Percentiles rank a stretch among this genome's conserved stretches.
Conservation (phyloP, 257 asterid species). For the Marsdenia floribunda region DNA sequence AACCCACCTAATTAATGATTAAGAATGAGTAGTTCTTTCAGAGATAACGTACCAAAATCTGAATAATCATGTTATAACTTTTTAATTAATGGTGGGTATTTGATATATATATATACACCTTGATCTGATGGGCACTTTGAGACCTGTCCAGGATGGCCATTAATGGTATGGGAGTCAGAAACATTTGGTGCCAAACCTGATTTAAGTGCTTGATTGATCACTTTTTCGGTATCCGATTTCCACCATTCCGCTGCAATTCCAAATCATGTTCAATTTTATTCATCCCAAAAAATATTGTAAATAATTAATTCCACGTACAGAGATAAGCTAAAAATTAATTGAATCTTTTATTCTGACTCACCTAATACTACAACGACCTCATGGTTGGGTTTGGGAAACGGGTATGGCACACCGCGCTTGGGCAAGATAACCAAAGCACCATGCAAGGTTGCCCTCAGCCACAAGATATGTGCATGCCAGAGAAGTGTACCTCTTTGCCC, state of each 20-base stretch:
- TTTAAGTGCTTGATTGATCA: conserved; percentile 62
- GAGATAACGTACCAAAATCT: too few relatives aligned
- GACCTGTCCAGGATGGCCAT: conserved; percentile 65
- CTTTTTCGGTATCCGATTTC: conserved; percentile 85
- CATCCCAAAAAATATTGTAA: too few relatives aligned
- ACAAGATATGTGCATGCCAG: conserved; percentile 88
- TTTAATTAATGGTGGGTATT: too few relatives aligned
- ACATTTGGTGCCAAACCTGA: conserved; percentile 85
- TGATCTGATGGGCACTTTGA: conserved; percentile 42
- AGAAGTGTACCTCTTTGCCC: conserved; percentile 90
- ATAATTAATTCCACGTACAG: too few relatives aligned
- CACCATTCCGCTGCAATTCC: conserved; percentile 73
- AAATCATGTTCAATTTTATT: neutral
- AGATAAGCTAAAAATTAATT: too few relatives aligned
- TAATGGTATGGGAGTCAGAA: conserved; percentile 89
- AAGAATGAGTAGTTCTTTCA: neutral
- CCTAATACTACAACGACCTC: conserved; percentile 70
- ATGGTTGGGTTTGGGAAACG: conserved; percentile 83
- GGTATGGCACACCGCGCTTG: conserved; percentile 76
- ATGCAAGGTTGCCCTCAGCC: conserved; percentile 81
- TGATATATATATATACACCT: too few relatives aligned
- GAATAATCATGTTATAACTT: too few relatives aligned
- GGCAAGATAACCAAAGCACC: conserved; percentile 87
- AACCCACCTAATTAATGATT: conserved; percentile 55
- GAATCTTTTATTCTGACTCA: neutral